Percentiles rank a stretch among this genome's conserved stretches.
These are phyloP conservation scores for Rosa hybrid DNA, from an alignment of 331 rosid species.

Conservation along the genomic window DNA sequence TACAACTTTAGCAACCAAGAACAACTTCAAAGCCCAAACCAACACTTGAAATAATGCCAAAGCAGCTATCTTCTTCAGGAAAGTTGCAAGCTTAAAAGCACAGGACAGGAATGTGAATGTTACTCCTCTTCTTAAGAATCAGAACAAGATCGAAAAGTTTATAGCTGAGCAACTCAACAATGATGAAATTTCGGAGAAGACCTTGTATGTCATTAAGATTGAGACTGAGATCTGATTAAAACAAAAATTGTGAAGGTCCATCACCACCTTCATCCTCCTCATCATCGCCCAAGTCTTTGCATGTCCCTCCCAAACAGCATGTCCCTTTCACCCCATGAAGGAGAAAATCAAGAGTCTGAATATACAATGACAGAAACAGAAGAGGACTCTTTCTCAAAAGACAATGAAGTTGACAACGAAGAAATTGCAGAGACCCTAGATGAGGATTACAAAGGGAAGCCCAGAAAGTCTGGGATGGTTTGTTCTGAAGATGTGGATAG, in stretches of 20 bases:
- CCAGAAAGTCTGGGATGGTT: conserved; percentile 30
- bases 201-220: conserved; percentile 60
- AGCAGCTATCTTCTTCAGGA: background rate
- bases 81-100: conserved; percentile 44
- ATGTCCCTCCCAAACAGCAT: conserved; percentile 28
- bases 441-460: conserved; percentile 29
- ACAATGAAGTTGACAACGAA: conserved; percentile 35
- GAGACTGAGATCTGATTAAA: conserved; percentile 50
- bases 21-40: too few relatives aligned
- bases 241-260: conserved; percentile 29
- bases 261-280: conserved; percentile 22
- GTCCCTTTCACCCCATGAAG: conserved; percentile 38
- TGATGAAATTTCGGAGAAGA: conserved; percentile 58
- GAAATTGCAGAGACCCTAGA: conserved; percentile 39
- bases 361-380: conserved; percentile 53
- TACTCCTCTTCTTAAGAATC: conserved; percentile 24
- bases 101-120: conserved; percentile 39
- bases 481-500: conserved; percentile 41
- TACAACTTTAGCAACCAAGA: too few relatives aligned
- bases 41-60: too few relatives aligned
- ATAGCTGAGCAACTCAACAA: conserved; percentile 27
- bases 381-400: conserved; percentile 40
- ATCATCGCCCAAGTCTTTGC: conserved; percentile 38
- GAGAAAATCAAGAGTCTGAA: conserved; percentile 52
- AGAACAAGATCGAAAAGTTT: conserved; percentile 21